Evolutionary conservation across 2,329 filamentous ascomycete species (phyloP).

Genomic region (Pseudocercospora ulei): DNA sequence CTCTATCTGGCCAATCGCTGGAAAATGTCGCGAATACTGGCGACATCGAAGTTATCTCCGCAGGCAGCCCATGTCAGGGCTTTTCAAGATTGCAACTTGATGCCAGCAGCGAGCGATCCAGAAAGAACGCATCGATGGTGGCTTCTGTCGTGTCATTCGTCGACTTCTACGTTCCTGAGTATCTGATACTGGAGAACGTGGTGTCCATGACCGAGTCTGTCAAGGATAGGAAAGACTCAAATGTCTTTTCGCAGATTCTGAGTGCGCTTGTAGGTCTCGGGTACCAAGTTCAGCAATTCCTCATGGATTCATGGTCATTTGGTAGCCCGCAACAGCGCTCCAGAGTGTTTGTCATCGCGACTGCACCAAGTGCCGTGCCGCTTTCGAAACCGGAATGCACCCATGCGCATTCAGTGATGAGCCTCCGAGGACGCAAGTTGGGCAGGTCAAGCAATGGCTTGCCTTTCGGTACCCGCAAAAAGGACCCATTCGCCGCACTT

Average conservation of each 20-base stretch:
- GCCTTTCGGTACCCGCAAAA: constrained; percentile 48
- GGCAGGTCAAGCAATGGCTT: constrained; percentile 53
- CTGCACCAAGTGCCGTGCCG: constrained; percentile 54
- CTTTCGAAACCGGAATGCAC: constrained; percentile 51
- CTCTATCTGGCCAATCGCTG: constrained; percentile 43
- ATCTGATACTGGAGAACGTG: constrained; percentile 70
- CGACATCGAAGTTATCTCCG: constrained; percentile 58
- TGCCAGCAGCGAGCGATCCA: constrained; percentile 47
- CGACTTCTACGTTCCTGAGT: constrained; percentile 65
- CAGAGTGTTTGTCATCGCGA: constrained; percentile 61
- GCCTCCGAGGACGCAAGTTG: constrained; percentile 36
- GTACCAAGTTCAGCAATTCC: constrained; percentile 61
- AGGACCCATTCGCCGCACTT: constrained; percentile 50
- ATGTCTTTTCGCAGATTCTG: constrained; percentile 63
- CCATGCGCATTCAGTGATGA: constrained; percentile 49
- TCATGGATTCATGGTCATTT: constrained; percentile 59
- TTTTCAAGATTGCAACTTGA: constrained; percentile 57
- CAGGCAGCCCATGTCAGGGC: constrained; percentile 67
- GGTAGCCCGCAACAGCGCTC: constrained; percentile 57
- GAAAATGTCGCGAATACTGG: constrained; percentile 49
- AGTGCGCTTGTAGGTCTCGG: constrained; percentile 65
- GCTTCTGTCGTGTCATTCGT: constrained; percentile 66
- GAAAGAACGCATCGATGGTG: constrained; percentile 65
- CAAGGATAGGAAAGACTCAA: constrained; percentile 41
- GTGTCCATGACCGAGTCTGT: constrained; percentile 48